Evolutionary conservation across 441 rosid species (phyloP), one percentile per base, ranked within the genome.

Genomic region (Bocquillonia castaneifolia): DNA sequence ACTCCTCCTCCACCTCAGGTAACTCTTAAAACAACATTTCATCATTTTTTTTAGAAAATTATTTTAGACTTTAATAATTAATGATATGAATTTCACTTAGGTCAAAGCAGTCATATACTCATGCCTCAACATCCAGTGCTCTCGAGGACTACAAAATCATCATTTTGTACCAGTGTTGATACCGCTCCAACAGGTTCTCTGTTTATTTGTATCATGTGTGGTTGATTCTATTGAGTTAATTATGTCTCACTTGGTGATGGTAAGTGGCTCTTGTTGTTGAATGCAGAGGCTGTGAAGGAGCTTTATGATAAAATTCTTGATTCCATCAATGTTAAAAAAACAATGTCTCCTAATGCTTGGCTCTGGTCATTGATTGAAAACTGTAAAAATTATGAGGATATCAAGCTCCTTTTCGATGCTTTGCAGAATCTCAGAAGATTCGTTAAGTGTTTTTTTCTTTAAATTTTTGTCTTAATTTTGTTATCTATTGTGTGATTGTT

Each of bases 281-380:
- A 42, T 78, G 82, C 80, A 93, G 94, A 83, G 66, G 65, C 78
- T n/a, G 93, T 91, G 66, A 93, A 89, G 81, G 96, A 89, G 71
- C 39, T 88, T 52, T 78, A 82, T 68, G 86, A 78, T 34, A 82
- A 81, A 71, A 88, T 93, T 61, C 71, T 85, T 20, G 87, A 85
- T 5, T 93, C 92, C 3, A 75, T 93, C 14, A 81, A 82, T 66
- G 77, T 67, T 10, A 89, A 83, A 79, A 75, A 85, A 59, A 79
- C 96, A 0, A 88, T 86, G 96, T 71, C 93, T 25, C 97, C 96
- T 0, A 93, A 91, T 67, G 84, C 96, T 48, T 93, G 89, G 90
- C 55, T 82, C 67, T 89, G 97, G 96, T 85, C 95, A 3, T n/a
- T 93, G 80, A 82, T 93, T 63, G 86, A 64, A 36, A 93, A 83